Base-by-base conservation (phyloP, 208 protist genomes). In the Chromosphaera perkinsii region DNA sequence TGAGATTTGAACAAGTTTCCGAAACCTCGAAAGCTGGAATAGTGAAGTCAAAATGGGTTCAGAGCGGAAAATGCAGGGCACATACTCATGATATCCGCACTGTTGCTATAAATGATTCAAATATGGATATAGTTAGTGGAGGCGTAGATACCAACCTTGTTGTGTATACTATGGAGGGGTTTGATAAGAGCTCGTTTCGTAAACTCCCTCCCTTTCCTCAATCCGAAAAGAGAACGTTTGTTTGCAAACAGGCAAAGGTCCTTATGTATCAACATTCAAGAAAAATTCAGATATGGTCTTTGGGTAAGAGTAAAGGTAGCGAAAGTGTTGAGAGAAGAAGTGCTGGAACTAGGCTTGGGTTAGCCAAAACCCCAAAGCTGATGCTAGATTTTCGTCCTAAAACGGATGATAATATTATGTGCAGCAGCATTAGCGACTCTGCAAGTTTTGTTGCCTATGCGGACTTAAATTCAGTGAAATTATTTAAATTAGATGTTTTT, bases 21-120 rank as follows among this genome's bases (percentile, higher is more conserved):
- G 22, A 22, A 32, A 33, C 22, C 40, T 51, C 10, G n/a, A 42
- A 1, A 14, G 2, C 12, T 12, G 47, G 69, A 31, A 2, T 24
- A 20, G 22, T 9, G 5, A 9, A n/a, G 27, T 12, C 1, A 20
- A 32, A 56, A 32, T 77, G 66, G 66, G 47, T 69, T 20, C 10
- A 51, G 37, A 29, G 45, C 5, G 59, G 24, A 20, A 74, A 62
- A 17, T 32, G 31, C 20, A 56, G 73, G n/a, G 48, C 51, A 1
- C 73, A 77, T 60, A 74, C 73, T n/a, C 73, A 77, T 43, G 73
- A 77, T 40, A n/a, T 77, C 10, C 36, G 59, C n/a, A 51, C 66
- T 12, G 51, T 77, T 2, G 65, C 51, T 45, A 45, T 45, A 45
- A 9, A 45, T 45, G 17, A 9, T 17, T 20, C 9, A 45, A 17